A percentile compares a stretch with the other conserved stretches of the same genome.
Conservation (phyloP, 2,329 filamentous ascomycete species). For the Xylogone sp. region DNA sequence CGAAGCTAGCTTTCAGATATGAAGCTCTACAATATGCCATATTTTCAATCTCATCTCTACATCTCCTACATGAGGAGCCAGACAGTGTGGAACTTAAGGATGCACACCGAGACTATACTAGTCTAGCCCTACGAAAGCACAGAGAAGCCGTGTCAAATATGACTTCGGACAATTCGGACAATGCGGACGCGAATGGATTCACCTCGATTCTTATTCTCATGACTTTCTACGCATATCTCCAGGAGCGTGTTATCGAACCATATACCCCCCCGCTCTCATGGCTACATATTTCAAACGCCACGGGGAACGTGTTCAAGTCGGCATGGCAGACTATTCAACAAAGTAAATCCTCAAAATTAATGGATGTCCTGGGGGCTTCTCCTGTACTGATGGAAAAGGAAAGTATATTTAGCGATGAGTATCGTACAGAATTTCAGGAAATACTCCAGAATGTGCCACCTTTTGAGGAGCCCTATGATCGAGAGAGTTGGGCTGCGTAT, state of each 20-base stretch:
- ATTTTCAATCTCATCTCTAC: constrained; percentile 11
- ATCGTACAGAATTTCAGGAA: constrained; percentile 3
- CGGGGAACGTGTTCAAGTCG: constrained; percentile 8
- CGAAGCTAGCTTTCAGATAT: constrained; percentile 9
- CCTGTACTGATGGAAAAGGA: background rate
- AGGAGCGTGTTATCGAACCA: constrained; percentile 11
- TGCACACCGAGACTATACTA: constrained; percentile 11
- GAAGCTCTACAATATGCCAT: constrained; percentile 12
- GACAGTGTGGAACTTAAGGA: constrained; percentile 7
- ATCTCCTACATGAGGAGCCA: constrained; percentile 9
- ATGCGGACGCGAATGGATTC: constrained; percentile 11
- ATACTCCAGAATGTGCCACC: constrained; percentile 3
- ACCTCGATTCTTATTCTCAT: constrained; percentile 11
- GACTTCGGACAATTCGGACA: constrained; percentile 3
- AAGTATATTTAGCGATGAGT: constrained; percentile 2
- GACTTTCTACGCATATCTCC: constrained; percentile 11
- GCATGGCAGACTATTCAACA: constrained; percentile 7
- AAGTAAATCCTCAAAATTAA: constrained; percentile 6
- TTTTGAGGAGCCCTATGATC: constrained; percentile 5
- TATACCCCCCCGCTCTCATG: constrained; percentile 15
- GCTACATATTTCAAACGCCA: constrained; percentile 10
- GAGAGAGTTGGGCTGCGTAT: constrained; percentile 6
- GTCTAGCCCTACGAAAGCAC: constrained; percentile 10
- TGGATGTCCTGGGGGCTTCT: constrained; percentile 6
- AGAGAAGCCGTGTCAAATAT: constrained; percentile 9